Evolutionary conservation across 1,284 basidiomycete genomes (phyloP).

Genomic region (Vanrija sp.): DNA sequence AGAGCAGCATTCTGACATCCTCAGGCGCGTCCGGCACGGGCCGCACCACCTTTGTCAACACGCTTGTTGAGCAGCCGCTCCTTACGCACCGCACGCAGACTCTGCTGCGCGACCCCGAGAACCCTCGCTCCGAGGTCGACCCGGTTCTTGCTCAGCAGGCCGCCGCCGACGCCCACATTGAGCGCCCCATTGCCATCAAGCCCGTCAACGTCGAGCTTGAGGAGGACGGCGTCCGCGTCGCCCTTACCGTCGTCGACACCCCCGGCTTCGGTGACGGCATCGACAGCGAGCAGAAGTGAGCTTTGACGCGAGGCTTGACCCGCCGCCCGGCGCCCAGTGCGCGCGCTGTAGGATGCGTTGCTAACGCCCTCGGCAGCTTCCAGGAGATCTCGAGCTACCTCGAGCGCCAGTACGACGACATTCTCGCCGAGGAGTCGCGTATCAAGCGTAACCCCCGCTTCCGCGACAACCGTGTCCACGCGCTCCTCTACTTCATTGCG

Average conservation of each 20-base stretch:
- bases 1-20: not conserved
- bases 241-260: constrained; percentile 96
- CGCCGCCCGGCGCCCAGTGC: not conserved
- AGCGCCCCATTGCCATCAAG: constrained; percentile 94
- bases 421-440: constrained; percentile 95
- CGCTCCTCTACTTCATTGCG: constrained; percentile 96
- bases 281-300: constrained; percentile 96
- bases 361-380: constrained; percentile 59
- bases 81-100: constrained; percentile 54
- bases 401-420: constrained; percentile 99
- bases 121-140: constrained; percentile 76
- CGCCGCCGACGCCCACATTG: constrained; percentile 78
- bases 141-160: constrained; percentile 51
- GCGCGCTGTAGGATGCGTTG: not conserved
- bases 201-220: constrained; percentile 95
- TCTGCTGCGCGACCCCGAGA: constrained; percentile 49
- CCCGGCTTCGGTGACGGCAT: constrained; percentile 99
- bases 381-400: constrained; percentile 95
- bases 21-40: constrained; percentile 88
- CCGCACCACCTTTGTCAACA: constrained; percentile 97
- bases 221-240: constrained; percentile 96
- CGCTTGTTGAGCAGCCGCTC: constrained; percentile 89
- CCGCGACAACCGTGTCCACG: constrained; percentile 95
- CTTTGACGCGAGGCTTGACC: constrained; percentile 22
- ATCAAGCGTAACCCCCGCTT: constrained; percentile 99